Evolutionary conservation across 2,329 filamentous ascomycete genomes (phyloP).

Genomic region (Periconia sp.): DNA sequence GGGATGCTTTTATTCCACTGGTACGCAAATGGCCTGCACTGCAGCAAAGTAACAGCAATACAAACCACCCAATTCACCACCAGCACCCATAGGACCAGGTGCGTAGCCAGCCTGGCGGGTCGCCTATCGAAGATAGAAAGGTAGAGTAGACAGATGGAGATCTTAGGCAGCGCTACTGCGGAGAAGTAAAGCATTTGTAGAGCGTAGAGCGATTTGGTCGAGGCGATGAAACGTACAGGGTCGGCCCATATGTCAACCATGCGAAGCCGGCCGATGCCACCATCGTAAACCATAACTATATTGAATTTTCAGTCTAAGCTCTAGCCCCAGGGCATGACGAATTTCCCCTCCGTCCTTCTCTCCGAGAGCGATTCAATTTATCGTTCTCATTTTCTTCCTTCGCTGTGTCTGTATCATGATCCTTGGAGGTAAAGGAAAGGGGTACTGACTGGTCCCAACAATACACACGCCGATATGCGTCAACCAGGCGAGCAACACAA

Average conservation of each 20-base stretch:
- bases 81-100: conserved; percentile 5
- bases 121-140: conserved; percentile 6
- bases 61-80: conserved; percentile 4
- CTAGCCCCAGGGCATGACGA: too few species aligned
- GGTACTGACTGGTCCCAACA: conserved; percentile 9
- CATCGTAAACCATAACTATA: too few species aligned
- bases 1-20: conserved; percentile 5
- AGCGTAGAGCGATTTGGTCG: conserved; percentile 10
- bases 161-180: conserved; percentile 8
- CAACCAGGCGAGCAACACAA: conserved; percentile 8
- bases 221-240: conserved; percentile 1
- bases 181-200: conserved; percentile 9
- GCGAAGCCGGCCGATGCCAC: background rate
- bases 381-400: too few species aligned
- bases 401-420: too few species aligned
- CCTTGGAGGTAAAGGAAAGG: too few species aligned
- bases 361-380: too few species aligned
- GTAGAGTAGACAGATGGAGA: conserved; percentile 8
- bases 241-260: background rate
- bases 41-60: conserved; percentile 3
- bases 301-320: too few species aligned
- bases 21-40: conserved; percentile 5
- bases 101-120: background rate
- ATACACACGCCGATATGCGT: conserved; percentile 7
- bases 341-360: too few species aligned